Base-by-base conservation (phyloP, 768 basidiomycete species). In the Auricularia auricula-judae region DNA sequence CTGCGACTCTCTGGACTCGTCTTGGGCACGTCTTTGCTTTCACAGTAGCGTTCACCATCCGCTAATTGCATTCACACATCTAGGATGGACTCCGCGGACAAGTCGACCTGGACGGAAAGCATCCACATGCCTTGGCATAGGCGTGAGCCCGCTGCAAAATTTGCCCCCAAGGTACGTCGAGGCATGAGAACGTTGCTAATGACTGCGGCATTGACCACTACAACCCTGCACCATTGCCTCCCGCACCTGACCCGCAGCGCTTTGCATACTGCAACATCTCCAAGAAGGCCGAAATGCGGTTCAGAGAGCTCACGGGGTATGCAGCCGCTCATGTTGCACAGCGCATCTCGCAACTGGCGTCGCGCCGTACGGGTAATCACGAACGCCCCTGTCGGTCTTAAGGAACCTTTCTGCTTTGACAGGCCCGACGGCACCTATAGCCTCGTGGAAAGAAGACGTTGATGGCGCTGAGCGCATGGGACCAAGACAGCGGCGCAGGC, bases 321-420 rank as follows among this genome's bases (percentile, higher is more conserved):
- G 74, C 84, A 86, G 72, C 83, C 85, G 12, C 72, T 86, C 61
- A 86, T 86, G 83, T 71, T 85, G 67, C 86, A 86, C 68, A 82
- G 84, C 12, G 85, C 85, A 11, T 82, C 83, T 36, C 83, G 81
- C 71, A 87, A 86, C 70, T 75, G 81, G 67, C 73, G 81, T 47
- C 80, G 86, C 33, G 72, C 78, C 21, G 83, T 81, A 33, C 76
- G 85, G 66, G 76, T 87, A 63, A 87, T 87, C 70, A 85, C 85
- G 54, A 87, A 87, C 67, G 85, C 86, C 63, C 84, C 85, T 3
- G 84, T 85, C 5, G 74, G 79, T 43, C 73, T 85, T 62, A 78
- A 76, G 62, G 74, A 80, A 65, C 84, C 85, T 23, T 86, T 86
- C 72, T 75, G 79, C 42, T 83, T 85, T 67, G 68, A 76, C 47